Conservation (phyloP, 768 basidiomycete genomes). For the Gelatoporia subvermispora region DNA sequence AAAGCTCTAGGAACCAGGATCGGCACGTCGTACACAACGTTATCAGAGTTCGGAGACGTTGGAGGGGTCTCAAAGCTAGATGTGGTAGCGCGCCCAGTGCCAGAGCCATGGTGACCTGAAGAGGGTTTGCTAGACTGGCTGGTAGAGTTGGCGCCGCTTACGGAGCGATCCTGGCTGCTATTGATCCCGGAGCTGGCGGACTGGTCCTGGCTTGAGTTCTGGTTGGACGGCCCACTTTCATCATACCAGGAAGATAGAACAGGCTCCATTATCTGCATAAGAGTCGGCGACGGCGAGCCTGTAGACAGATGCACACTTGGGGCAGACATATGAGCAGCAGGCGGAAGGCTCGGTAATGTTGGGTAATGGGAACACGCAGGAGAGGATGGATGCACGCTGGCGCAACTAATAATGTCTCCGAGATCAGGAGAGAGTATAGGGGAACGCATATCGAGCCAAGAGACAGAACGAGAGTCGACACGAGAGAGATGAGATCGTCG, state of each 20-base stretch:
- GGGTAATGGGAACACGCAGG: slow-evolving; percentile 9
- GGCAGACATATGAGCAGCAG: neutral
- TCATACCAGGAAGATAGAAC: slow-evolving; percentile 16
- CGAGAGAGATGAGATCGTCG: slow-evolving; percentile 7
- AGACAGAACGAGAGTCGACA: slow-evolving; percentile 14
- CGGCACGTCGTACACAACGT: slow-evolving; percentile 1
- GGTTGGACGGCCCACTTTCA: neutral
- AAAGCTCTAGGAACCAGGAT: slow-evolving; percentile 4
- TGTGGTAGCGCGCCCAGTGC: slow-evolving; percentile 1
- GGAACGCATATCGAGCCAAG: slow-evolving; percentile 13
- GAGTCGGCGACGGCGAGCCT: slow-evolving; percentile 8
- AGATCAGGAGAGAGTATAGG: slow-evolving; percentile 3
- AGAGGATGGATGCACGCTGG: slow-evolving; percentile 15
- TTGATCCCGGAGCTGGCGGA: neutral
- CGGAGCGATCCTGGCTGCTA: too few relatives aligned
- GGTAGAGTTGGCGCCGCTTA: too few relatives aligned
- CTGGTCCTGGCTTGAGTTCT: neutral
- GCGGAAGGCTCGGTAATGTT: neutral
- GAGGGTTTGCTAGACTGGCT: neutral
- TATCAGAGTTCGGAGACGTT: slow-evolving; percentile 8
- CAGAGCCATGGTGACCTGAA: neutral
- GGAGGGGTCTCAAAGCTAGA: slow-evolving; percentile 13
- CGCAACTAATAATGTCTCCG: slow-evolving; percentile 15
- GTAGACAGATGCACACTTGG: neutral
- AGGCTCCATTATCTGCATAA: slow-evolving; percentile 21